A percentile compares a stretch with the other conserved stretches of the same genome.
These are phyloP conservation scores for Emiliania huxleyi DNA, from an alignment of 78 protist species.

Conservation along the genomic window DNA sequence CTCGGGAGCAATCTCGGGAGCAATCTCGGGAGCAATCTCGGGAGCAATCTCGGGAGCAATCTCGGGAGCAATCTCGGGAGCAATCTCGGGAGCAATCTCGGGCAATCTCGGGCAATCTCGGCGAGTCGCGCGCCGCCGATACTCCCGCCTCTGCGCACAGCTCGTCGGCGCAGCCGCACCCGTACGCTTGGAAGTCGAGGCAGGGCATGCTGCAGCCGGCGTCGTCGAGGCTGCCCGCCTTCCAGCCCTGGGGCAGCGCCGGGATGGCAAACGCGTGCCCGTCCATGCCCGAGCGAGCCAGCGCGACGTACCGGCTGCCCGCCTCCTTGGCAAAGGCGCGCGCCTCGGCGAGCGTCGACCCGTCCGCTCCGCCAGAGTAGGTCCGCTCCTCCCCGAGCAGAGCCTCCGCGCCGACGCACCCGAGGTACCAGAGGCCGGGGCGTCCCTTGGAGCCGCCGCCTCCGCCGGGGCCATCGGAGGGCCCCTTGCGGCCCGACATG, in stretches of 20 bases:
- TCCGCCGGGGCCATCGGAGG: neutral
- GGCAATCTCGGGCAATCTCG: no score
- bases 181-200: neutral
- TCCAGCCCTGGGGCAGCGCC: neutral
- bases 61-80: no score
- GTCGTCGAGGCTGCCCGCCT: neutral
- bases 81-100: no score
- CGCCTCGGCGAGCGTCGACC: neutral
- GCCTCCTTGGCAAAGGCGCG: neutral
- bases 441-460: no score
- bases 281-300: neutral
- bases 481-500: neutral
- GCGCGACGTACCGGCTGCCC: neutral
- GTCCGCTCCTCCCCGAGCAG: neutral
- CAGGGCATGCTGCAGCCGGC: neutral
- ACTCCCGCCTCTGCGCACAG: neutral
- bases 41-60: no score
- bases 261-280: neutral
- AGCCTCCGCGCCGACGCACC: neutral
- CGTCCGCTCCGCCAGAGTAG: neutral
- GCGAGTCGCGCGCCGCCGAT: no score
- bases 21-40: no score
- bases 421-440: neutral
- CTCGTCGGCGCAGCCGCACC: slow-evolving; percentile 14
- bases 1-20: no score